These are phyloP conservation scores for Backusella psychrophila DNA, from an alignment of 192 early-diverging fungal species.

Conservation along the genomic window DNA sequence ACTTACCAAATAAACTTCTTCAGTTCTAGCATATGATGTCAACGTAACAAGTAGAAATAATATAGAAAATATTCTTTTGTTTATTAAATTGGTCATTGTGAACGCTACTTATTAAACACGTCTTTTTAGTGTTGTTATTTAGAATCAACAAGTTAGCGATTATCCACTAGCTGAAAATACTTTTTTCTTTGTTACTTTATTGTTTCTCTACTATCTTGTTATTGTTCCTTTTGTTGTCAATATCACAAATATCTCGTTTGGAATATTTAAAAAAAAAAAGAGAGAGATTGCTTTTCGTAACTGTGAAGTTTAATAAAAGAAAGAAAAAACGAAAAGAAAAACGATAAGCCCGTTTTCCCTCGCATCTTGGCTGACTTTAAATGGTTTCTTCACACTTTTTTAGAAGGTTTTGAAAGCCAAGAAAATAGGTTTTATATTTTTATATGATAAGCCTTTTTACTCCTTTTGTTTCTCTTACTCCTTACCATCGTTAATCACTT, in stretches of 20 bases:
- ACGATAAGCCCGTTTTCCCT: neutral
- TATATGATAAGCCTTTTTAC: neutral
- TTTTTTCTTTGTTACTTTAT: neutral
- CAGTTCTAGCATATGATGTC: neutral
- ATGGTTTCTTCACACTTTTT: neutral
- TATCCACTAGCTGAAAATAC: neutral
- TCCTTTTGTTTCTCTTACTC: neutral
- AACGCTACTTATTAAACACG: neutral
- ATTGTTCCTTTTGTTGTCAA: neutral
- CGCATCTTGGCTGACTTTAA: neutral
- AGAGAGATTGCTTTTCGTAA: neutral
- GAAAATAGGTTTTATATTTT: neutral
- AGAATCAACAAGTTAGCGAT: neutral
- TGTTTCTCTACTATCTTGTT: neutral
- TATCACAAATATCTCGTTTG: neutral
- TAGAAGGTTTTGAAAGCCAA: conserved; percentile 3
- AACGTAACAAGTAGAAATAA: neutral
- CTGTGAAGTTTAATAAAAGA: neutral
- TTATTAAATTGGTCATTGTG: neutral
- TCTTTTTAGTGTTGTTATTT: neutral
- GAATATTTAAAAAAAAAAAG: neutral
- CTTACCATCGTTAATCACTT: neutral
- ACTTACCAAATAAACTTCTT: conserved; percentile 22
- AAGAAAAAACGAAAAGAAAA: neutral
- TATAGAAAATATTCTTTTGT: neutral